Evolutionary conservation across 129 eudicot species (phyloP).

Genomic region (Calendula officinalis): DNA sequence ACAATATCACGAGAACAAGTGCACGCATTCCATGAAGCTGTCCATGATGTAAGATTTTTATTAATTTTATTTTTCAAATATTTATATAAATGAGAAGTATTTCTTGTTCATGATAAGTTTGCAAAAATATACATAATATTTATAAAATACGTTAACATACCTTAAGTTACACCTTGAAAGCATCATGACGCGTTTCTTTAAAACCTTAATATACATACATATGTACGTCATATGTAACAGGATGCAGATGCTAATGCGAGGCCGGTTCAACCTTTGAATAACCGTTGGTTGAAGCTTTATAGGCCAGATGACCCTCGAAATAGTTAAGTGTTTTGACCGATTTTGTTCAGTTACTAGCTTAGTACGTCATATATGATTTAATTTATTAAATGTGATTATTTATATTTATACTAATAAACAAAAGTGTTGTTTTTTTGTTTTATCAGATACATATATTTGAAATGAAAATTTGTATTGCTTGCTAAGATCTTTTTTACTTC

Average conservation of each 20-base stretch:
- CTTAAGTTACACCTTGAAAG: no score
- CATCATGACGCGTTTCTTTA: no score
- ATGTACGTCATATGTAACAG: no score
- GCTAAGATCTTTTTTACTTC: neutral
- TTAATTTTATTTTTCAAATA: neutral
- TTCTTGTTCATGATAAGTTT: no score
- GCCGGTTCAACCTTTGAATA: constrained; percentile 16
- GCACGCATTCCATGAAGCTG: constrained; percentile 20
- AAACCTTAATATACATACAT: no score
- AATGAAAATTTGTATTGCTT: no score
- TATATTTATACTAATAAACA: neutral
- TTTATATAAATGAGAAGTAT: neutral
- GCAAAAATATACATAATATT: no score
- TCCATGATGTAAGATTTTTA: constrained; percentile 22
- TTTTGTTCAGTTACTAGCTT: neutral
- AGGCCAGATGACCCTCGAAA: constrained; percentile 22
- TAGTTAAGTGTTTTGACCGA: neutral
- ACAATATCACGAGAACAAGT: constrained; percentile 22
- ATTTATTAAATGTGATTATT: no score
- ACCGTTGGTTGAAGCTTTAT: constrained; percentile 45
- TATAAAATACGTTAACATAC: no score
- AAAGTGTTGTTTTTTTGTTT: neutral
- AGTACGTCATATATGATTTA: constrained; percentile 1
- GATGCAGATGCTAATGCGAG: constrained; percentile 16
- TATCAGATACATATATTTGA: no score